Evolutionary conservation across 2,329 filamentous ascomycete species (phyloP), one percentile per base, ranked within the genome.

Genomic region (Fonsecaea pedrosoi): DNA sequence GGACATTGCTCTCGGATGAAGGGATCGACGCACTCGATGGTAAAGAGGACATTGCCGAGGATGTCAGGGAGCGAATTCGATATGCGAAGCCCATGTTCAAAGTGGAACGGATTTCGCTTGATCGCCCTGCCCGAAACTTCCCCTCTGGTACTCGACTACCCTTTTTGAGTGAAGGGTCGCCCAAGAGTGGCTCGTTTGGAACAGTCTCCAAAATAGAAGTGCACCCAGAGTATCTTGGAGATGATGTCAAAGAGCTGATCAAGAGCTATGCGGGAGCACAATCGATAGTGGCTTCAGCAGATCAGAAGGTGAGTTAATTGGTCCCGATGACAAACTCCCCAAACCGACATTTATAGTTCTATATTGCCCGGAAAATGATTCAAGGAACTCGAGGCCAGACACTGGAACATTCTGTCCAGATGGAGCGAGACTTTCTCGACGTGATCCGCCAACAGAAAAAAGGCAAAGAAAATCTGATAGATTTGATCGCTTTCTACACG

Each of bases 401-500:
- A 18, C 54, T 55, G 3, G 54, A 55, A 21, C 15, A 55, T 12
- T 34, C 54, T 8, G 54, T 55, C 35, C 54, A 55, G 25, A 55
- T 55, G 54, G 54, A 55, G 54, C 54, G 54, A 35, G 54, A 55
- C 35, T 55, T 55, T 37, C 54, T 55, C 54, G 54, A 55, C 13
- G 54, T 55, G 30, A 55, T 55, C 35, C 54, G 54, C 21, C 54
- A 35, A 13, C 54, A 55, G 30, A 34, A 21, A 34, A 30, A 55
- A 55, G 35, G 35, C 30, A 55, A 55, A 37, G 54, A 35, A 21
- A 55, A 55, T 8, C 25, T 55, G 54, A 55, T 55, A 34, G 54
- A 55, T 35, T 55, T 55, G 54, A 35, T 55, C n/a, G 54, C 54
- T 30, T 55, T 55, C 30, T 55, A 55, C 54, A 55, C 54, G 21